Percentiles rank a stretch among this genome's conserved stretches.
phyloP scores from a whole-genome alignment of 2,329 filamentous ascomycete genomes.

The Lojkania enalia region DNA sequence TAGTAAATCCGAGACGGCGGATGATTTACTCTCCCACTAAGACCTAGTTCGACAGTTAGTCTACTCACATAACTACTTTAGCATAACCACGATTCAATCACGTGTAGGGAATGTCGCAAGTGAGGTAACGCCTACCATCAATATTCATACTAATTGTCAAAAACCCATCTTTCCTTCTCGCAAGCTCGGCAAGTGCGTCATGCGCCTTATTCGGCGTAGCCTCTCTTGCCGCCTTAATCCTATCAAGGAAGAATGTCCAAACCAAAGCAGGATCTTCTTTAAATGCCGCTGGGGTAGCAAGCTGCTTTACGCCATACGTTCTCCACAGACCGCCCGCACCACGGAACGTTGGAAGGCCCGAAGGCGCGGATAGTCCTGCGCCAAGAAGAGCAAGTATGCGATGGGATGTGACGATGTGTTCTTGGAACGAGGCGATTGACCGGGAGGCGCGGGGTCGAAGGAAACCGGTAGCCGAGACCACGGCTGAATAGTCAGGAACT shows the following conservation, averaged over 20 bases:
- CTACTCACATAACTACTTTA: too few relatives aligned
- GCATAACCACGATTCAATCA: too few relatives aligned
- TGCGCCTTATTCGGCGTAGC: constrained; percentile 28
- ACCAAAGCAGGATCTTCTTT: constrained; percentile 21
- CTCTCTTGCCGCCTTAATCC: constrained; percentile 10
- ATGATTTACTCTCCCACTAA: constrained; percentile 18
- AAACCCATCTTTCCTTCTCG: constrained; percentile 16
- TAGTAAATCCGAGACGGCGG: constrained; percentile 11
- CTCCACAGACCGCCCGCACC: constrained; percentile 22
- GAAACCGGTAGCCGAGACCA: constrained; percentile 18
- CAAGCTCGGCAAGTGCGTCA: constrained; percentile 20
- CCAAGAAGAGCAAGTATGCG: constrained; percentile 27
- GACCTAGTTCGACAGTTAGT: too few relatives aligned
- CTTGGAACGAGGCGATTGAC: constrained; percentile 10
- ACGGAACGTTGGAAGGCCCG: constrained; percentile 29
- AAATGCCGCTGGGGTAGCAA: constrained; percentile 20
- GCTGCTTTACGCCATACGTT: constrained; percentile 17
- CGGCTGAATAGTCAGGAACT: constrained; percentile 15
- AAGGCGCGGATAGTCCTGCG: constrained; percentile 28
- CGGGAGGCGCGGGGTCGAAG: constrained; percentile 12
- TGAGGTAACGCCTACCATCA: too few relatives aligned
- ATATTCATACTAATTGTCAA: constrained; percentile 30
- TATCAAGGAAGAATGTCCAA: constrained; percentile 22
- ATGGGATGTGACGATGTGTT: constrained; percentile 17
- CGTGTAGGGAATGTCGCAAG: too few relatives aligned